phyloP scores from a whole-genome alignment of 352 stramenopile genomes.

The Phytopythium kandeliae region DNA sequence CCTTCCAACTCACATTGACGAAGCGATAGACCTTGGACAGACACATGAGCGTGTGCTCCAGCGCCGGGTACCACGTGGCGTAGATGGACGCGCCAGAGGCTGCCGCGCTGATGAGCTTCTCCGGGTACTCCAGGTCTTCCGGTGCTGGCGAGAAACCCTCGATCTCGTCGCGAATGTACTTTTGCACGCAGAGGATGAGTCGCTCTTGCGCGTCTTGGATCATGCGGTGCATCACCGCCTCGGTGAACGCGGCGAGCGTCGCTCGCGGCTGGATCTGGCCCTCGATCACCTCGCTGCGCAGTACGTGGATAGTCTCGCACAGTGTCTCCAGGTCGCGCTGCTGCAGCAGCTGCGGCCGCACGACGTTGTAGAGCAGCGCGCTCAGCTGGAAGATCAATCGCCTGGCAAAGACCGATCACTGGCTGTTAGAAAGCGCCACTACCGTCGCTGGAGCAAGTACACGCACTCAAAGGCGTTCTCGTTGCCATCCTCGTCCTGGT shows the following conservation, averaged over 20 bases:
- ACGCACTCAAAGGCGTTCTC: conserved; percentile 70
- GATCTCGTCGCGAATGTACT: conserved; percentile 81
- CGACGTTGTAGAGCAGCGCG: conserved; percentile 60
- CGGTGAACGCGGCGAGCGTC: conserved; percentile 42
- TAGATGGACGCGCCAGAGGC: conserved; percentile 41
- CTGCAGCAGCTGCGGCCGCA: conserved; percentile 57
- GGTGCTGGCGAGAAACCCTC: conserved; percentile 56
- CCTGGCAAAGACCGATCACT: conserved; percentile 17
- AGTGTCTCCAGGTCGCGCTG: conserved; percentile 75
- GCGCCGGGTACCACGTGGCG: conserved; percentile 76
- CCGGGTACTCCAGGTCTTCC: conserved; percentile 64
- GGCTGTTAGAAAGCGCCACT: neutral
- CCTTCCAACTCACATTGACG: conserved; percentile 40
- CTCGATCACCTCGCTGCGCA: conserved; percentile 76
- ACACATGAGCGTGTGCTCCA: conserved; percentile 80
- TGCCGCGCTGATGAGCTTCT: conserved; percentile 41
- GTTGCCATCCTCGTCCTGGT: conserved; percentile 31
- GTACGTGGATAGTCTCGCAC: conserved; percentile 74
- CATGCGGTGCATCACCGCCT: conserved; percentile 80
- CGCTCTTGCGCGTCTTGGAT: conserved; percentile 80
- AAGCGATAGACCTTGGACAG: conserved; percentile 85
- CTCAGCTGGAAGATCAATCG: conserved; percentile 76
- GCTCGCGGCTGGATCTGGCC: conserved; percentile 49
- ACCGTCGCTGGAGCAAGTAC: neutral
- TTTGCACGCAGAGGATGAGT: conserved; percentile 80